These are phyloP conservation scores for Diaporthe sp. DNA, from an alignment of 2,329 filamentous ascomycete species.

Conservation along the genomic window DNA sequence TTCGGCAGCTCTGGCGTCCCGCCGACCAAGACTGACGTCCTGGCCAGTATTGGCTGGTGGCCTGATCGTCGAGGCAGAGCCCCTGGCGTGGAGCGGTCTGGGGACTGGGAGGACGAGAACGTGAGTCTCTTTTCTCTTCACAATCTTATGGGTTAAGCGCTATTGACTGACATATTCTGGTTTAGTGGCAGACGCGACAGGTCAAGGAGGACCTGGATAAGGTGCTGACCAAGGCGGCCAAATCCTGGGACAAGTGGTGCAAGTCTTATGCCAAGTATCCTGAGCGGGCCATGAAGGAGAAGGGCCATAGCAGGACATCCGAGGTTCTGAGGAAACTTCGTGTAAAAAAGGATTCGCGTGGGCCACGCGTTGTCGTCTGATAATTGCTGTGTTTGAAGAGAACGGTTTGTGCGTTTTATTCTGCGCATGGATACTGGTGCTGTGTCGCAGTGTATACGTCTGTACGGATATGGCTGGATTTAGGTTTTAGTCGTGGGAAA, in stretches of 20 bases:
- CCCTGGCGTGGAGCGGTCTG: background rate
- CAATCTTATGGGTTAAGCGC: background rate
- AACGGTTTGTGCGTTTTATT: background rate
- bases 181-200: slow-evolving; percentile 34
- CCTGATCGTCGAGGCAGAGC: slow-evolving; percentile 22
- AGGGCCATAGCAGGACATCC: slow-evolving; percentile 24
- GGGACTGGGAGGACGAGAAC: slow-evolving; percentile 34
- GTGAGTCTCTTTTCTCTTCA: background rate
- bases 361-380: background rate
- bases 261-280: slow-evolving; percentile 23
- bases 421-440: background rate
- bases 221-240: slow-evolving; percentile 30
- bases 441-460: background rate
- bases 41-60: slow-evolving; percentile 27
- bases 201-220: slow-evolving; percentile 34
- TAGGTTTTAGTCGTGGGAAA: background rate
- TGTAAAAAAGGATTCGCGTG: slow-evolving; percentile 14
- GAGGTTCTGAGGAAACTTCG: slow-evolving; percentile 15
- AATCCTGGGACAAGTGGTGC: slow-evolving; percentile 30
- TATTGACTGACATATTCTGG: background rate
- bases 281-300: slow-evolving; percentile 25
- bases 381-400: background rate
- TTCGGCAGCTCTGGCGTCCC: slow-evolving; percentile 21
- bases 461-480: background rate
- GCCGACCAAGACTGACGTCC: slow-evolving; percentile 31